Conservation (phyloP, 805 yeast genomes). For the Saccharomycopsis selenospora region DNA sequence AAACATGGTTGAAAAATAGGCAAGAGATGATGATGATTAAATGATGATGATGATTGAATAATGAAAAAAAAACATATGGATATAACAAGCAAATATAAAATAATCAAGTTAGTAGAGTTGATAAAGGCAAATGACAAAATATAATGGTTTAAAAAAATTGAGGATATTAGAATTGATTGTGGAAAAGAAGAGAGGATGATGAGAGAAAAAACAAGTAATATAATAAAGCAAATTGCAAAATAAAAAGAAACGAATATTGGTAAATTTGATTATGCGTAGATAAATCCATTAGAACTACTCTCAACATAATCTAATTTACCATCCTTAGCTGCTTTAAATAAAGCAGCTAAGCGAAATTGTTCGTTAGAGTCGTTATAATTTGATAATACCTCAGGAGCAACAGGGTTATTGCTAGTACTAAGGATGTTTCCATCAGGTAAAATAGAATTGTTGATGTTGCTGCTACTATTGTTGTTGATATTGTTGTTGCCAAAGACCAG, state of each 20-base stretch:
- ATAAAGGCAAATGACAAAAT: no score
- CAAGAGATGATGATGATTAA: no score
- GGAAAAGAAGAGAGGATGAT: neutral
- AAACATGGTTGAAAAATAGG: no score
- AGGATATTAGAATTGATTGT: neutral
- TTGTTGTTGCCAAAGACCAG: neutral
- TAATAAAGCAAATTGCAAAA: neutral
- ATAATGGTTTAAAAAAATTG: neutral
- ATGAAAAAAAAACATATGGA: no score
- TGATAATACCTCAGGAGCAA: slow-evolving; percentile 26
- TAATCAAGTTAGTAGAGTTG: no score
- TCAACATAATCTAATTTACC: slow-evolving; percentile 49
- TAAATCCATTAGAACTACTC: slow-evolving; percentile 34
- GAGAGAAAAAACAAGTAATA: neutral
- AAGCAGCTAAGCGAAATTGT: slow-evolving; percentile 40
- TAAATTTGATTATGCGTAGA: slow-evolving; percentile 15
- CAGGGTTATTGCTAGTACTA: slow-evolving; percentile 17
- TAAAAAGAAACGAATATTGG: no score
- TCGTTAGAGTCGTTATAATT: slow-evolving; percentile 30
- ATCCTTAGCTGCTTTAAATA: slow-evolving; percentile 48
- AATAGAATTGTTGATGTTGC: slow-evolving; percentile 16
- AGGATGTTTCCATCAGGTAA: slow-evolving; percentile 9
- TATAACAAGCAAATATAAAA: no score
- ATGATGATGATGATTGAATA: no score
- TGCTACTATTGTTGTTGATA: slow-evolving; percentile 4